phyloP scores from a whole-genome alignment of 805 yeast species.

The Cyberlindnera veronae region DNA sequence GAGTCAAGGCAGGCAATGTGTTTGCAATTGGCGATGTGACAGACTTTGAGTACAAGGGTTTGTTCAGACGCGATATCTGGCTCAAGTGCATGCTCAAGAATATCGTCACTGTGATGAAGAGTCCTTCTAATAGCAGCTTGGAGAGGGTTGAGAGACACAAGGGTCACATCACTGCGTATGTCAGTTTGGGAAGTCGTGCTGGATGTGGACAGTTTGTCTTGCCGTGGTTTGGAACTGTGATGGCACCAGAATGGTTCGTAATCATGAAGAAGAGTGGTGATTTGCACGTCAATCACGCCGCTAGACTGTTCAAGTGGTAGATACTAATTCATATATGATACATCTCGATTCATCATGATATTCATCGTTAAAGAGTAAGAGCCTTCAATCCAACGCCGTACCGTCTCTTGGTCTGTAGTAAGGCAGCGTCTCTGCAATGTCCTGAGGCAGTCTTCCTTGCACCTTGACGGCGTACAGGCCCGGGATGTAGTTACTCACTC shows the following conservation, averaged over 20 bases:
- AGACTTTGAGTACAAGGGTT: conserved; percentile 24
- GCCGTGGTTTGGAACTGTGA: conserved; percentile 22
- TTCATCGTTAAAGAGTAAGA: background rate
- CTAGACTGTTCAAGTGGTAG: conserved; percentile 2
- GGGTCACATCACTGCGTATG: conserved; percentile 7
- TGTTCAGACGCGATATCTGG: conserved; percentile 15
- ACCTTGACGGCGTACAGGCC: conserved; percentile 94
- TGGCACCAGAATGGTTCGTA: conserved; percentile 22
- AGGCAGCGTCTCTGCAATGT: conserved; percentile 68
- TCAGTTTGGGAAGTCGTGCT: conserved; percentile 26
- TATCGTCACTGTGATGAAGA: conserved; percentile 12
- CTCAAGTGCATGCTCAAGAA: background rate
- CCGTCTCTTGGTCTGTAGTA: conserved; percentile 95
- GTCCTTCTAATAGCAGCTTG: conserved; percentile 2
- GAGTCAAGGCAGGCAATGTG: conserved; percentile 19
- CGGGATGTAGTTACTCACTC: conserved; percentile 82
- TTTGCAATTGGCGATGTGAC: conserved; percentile 35
- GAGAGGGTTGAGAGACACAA: conserved; percentile 1
- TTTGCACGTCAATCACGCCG: background rate
- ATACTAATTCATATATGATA: too few relatives aligned
- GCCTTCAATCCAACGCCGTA: conserved; percentile 56
- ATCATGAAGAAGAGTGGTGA: conserved; percentile 10
- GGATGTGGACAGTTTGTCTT: conserved; percentile 28
- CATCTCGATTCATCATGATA: too few relatives aligned
- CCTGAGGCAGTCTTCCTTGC: conserved; percentile 87